Conservation (phyloP, 2,329 filamentous ascomycete species). For the Didymella sp. region DNA sequence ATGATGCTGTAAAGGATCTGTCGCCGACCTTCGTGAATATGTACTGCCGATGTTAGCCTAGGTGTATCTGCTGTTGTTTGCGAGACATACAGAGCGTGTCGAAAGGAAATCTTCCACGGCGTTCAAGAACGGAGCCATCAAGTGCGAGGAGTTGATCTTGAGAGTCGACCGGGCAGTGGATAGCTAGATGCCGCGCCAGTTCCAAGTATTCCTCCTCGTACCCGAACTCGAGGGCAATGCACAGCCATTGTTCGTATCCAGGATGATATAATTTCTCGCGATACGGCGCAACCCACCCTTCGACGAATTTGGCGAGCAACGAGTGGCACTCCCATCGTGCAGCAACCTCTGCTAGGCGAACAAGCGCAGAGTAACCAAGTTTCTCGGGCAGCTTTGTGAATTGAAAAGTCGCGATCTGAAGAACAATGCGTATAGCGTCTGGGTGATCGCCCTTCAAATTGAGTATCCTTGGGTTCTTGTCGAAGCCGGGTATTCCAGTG, state of each 20-base stretch:
- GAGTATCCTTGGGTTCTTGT: conserved; percentile 21
- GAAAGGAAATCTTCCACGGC: not conserved
- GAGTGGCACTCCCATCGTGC: conserved; percentile 37
- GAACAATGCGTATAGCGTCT: conserved; percentile 39
- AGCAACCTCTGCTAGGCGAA: conserved; percentile 36
- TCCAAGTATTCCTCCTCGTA: conserved; percentile 25
- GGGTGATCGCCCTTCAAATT: conserved; percentile 42
- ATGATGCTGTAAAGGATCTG: conserved; percentile 5
- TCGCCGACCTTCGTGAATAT: conserved; percentile 4
- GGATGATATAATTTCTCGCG: conserved; percentile 3
- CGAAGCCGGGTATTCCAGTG: not conserved
- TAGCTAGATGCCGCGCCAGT: conserved; percentile 17
- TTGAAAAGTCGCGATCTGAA: conserved; percentile 43
- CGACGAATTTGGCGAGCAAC: conserved; percentile 19
- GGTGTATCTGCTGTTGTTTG: not conserved
- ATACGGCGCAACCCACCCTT: conserved; percentile 24
- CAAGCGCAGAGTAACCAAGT: conserved; percentile 34
- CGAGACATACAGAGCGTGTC: conserved; percentile 8
- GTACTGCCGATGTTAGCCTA: conserved; percentile 3
- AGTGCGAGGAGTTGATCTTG: conserved; percentile 2
- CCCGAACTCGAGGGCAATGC: conserved; percentile 37
- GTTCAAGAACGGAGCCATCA: not conserved
- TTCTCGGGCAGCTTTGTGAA: conserved; percentile 32
- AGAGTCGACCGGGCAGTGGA: conserved; percentile 1
- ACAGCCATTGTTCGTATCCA: conserved; percentile 36